phyloP scores from a whole-genome alignment of 768 basidiomycete genomes.

The Gloeophyllum trabeum region DNA sequence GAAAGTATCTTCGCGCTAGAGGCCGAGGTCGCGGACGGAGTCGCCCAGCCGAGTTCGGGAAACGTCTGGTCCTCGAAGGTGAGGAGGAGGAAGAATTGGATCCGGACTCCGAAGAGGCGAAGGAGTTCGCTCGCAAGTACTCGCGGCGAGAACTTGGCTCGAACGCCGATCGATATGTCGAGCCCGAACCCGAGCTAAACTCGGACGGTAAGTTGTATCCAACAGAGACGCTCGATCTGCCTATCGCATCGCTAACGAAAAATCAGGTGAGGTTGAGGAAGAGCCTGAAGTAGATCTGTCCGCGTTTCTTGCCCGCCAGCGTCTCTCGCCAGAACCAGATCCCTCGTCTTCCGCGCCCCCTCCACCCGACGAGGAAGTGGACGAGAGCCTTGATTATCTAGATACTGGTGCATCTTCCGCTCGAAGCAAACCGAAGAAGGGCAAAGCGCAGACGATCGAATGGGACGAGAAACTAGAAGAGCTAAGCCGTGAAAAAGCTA shows the following conservation, averaged over 20 bases:
- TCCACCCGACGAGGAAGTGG: constrained; percentile 44
- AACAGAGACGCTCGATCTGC: no score
- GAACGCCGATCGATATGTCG: constrained; percentile 67
- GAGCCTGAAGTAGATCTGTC: constrained; percentile 72
- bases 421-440: constrained; percentile 40
- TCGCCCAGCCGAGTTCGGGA: constrained; percentile 55
- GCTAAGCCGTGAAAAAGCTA: constrained; percentile 56
- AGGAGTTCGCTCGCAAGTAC: constrained; percentile 39
- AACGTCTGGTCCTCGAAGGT: constrained; percentile 48
- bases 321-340: constrained; percentile 24
- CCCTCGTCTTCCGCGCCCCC: constrained; percentile 11
- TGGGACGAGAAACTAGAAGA: constrained; percentile 62
- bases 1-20: constrained; percentile 64
- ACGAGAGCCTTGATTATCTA: constrained; percentile 45
- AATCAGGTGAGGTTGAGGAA: constrained; percentile 52
- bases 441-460: constrained; percentile 47
- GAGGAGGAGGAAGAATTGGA: constrained; percentile 31
- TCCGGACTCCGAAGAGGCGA: constrained; percentile 33
- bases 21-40: constrained; percentile 50
- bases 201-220: constrained; percentile 56
- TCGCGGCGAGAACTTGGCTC: constrained; percentile 47
- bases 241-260: no score
- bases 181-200: constrained; percentile 57
- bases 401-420: constrained; percentile 18
- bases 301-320: constrained; percentile 53